These are phyloP conservation scores for Trypanosoma avium DNA, from an alignment of 208 protist genomes.

Conservation along the genomic window DNA sequence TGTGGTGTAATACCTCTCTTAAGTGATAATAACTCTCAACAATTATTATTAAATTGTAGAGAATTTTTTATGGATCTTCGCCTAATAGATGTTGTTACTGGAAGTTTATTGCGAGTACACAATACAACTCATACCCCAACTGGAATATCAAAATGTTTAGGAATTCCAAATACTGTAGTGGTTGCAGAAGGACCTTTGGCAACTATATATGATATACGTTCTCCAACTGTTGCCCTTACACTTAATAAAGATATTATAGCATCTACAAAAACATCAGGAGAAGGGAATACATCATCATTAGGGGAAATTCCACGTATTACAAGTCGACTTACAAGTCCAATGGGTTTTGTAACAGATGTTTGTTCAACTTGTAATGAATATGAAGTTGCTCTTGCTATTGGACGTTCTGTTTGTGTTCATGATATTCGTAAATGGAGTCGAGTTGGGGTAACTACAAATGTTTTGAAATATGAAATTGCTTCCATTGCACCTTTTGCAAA, in stretches of 20 bases:
- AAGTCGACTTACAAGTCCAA: slow-evolving; percentile 57
- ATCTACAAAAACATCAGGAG: background rate
- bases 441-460: slow-evolving; percentile 52
- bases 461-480: slow-evolving; percentile 77
- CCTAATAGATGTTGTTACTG: slow-evolving; percentile 42
- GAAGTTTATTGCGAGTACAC: slow-evolving; percentile 51
- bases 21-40: too few species aligned
- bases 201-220: slow-evolving; percentile 73
- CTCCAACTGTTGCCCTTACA: slow-evolving; percentile 47
- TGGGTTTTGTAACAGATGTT: slow-evolving; percentile 43
- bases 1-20: slow-evolving; percentile 34
- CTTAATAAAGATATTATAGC: slow-evolving; percentile 1
- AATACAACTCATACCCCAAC: slow-evolving; percentile 71
- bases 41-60: slow-evolving; percentile 40
- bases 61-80: slow-evolving; percentile 73
- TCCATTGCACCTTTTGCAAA: slow-evolving; percentile 45
- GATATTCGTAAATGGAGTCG: slow-evolving; percentile 81
- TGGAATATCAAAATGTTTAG: slow-evolving; percentile 37
- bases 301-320: slow-evolving; percentile 34
- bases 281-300: too few species aligned
- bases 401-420: slow-evolving; percentile 70
- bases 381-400: slow-evolving; percentile 62
- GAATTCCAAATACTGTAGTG: slow-evolving; percentile 36
- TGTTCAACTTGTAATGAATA: slow-evolving; percentile 54
- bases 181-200: slow-evolving; percentile 69